These are phyloP conservation scores for Rhynchosporium graminicola DNA, from an alignment of 2,329 filamentous ascomycete genomes.

Conservation along the genomic window DNA sequence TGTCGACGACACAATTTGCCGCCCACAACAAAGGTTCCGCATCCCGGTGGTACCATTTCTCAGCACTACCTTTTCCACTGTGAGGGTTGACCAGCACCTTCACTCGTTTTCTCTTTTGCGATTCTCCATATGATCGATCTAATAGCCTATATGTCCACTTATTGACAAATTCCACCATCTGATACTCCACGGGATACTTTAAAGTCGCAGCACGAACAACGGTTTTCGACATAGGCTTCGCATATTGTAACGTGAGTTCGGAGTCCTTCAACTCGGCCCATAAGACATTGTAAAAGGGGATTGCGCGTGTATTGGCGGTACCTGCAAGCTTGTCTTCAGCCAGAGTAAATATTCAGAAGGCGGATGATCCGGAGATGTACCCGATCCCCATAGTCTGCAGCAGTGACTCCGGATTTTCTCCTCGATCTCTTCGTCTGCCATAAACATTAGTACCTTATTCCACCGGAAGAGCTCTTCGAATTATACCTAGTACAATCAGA, in stretches of 20 bases:
- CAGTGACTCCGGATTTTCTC: constrained; percentile 52
- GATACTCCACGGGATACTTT: constrained; percentile 54
- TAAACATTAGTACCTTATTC: not conserved
- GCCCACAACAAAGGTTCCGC: constrained; percentile 82
- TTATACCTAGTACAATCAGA: constrained; percentile 58
- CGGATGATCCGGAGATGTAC: constrained; percentile 39
- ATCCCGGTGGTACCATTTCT: constrained; percentile 71
- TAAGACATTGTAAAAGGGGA: constrained; percentile 81
- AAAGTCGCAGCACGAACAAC: constrained; percentile 62
- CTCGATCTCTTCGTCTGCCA: constrained; percentile 54
- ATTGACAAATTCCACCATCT: constrained; percentile 35
- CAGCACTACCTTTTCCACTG: constrained; percentile 77
- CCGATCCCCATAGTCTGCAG: constrained; percentile 55
- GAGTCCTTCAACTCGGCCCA: constrained; percentile 69
- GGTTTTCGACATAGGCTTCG: constrained; percentile 58
- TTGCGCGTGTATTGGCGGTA: constrained; percentile 47
- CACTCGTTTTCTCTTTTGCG: constrained; percentile 71
- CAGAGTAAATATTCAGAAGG: constrained; percentile 1
- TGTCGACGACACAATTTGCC: constrained; percentile 74
- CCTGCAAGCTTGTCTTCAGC: constrained; percentile 31
- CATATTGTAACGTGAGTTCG: constrained; percentile 72
- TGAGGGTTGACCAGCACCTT: constrained; percentile 92
- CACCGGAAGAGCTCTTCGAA: not conserved
- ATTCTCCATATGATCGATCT: constrained; percentile 67
- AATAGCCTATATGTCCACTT: constrained; percentile 67